phyloP scores from a whole-genome alignment of 164 flowering plant species.

The Piper longum region DNA sequence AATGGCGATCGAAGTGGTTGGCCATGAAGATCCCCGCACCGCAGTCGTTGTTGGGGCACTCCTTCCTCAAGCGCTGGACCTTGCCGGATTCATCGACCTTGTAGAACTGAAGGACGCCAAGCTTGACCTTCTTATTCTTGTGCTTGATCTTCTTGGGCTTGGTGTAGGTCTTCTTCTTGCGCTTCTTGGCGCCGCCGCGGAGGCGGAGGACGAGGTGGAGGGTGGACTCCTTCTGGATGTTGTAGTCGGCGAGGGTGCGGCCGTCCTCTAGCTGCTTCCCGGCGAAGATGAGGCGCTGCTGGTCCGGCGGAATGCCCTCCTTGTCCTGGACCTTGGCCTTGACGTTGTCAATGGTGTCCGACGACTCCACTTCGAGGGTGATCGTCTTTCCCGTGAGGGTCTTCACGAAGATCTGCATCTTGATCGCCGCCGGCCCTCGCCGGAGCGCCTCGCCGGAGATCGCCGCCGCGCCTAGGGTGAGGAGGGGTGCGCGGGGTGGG shows the following conservation, averaged over 20 bases:
- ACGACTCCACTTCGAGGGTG: slow-evolving; percentile 34
- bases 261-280: slow-evolving; percentile 55
- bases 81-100: slow-evolving; percentile 42
- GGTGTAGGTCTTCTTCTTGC: slow-evolving; percentile 50
- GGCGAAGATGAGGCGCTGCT: slow-evolving; percentile 41
- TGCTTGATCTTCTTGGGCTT: slow-evolving; percentile 53
- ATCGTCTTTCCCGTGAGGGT: slow-evolving; percentile 53
- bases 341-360: slow-evolving; percentile 15
- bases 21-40: slow-evolving; percentile 13
- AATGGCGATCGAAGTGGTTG: slow-evolving; percentile 11
- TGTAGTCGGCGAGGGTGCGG: slow-evolving; percentile 40
- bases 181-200: slow-evolving; percentile 37
- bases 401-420: slow-evolving; percentile 60
- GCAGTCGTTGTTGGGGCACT: slow-evolving; percentile 9
- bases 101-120: slow-evolving; percentile 32
- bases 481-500: background rate
- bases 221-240: slow-evolving; percentile 43
- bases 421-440: too few species aligned
- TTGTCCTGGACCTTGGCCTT: slow-evolving; percentile 16
- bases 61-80: slow-evolving; percentile 30
- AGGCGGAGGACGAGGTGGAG: slow-evolving; percentile 40
- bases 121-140: slow-evolving; percentile 41
- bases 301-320: slow-evolving; percentile 39
- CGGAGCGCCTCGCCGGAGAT: background rate
- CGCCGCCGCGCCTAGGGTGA: background rate